These are phyloP conservation scores for Vairimorpha necatrix DNA, from an alignment of 371 early-diverging fungal genomes.

Conservation along the genomic window DNA sequence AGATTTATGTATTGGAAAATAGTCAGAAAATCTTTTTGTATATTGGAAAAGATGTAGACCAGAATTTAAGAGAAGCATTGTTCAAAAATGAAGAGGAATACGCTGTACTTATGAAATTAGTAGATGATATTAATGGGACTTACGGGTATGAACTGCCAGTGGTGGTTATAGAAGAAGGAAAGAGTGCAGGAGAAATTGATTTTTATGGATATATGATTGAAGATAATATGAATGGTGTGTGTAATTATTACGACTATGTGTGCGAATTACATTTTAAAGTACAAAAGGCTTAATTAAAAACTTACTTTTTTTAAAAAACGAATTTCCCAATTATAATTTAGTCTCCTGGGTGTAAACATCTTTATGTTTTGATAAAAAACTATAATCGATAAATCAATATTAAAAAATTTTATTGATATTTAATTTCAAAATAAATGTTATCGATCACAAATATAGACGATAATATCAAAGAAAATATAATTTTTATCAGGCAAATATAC, in stretches of 20 bases:
- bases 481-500: too few relatives aligned
- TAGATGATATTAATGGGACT: slow-evolving; percentile 25
- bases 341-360: too few relatives aligned
- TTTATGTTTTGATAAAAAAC: too few relatives aligned
- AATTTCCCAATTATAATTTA: too few relatives aligned
- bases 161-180: slow-evolving; percentile 39
- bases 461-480: too few relatives aligned
- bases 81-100: slow-evolving; percentile 38
- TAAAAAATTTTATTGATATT: too few relatives aligned
- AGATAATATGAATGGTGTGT: slow-evolving; percentile 37
- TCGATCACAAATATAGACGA: too few relatives aligned
- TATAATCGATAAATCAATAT: too few relatives aligned
- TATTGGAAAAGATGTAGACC: slow-evolving; percentile 59
- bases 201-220: slow-evolving; percentile 42
- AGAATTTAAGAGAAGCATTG: slow-evolving; percentile 26
- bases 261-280: slow-evolving; percentile 44
- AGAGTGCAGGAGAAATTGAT: slow-evolving; percentile 25
- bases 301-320: too few relatives aligned
- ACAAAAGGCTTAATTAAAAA: slow-evolving; percentile 10
- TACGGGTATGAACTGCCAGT: slow-evolving; percentile 32
- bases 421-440: too few relatives aligned
- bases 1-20: slow-evolving; percentile 63
- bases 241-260: slow-evolving; percentile 31
- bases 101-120: slow-evolving; percentile 17
- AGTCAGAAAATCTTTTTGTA: slow-evolving; percentile 55